Base-by-base conservation (phyloP, 2,329 filamentous ascomycete species). In the Hypoxylon sp. region DNA sequence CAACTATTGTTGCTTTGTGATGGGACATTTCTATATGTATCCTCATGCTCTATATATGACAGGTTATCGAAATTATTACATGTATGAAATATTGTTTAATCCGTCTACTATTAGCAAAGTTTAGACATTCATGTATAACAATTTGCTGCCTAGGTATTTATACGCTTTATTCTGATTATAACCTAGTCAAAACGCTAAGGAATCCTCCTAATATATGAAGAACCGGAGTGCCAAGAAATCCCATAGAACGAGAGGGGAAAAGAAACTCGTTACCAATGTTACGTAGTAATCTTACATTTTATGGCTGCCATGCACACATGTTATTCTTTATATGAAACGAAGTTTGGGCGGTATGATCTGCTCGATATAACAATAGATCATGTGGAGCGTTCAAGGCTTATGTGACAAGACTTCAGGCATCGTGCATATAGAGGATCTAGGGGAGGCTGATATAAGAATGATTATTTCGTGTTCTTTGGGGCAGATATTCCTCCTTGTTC, bases 381-480 rank as follows among this genome's bases (percentile, higher is more conserved):
- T 5, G 19, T 23, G 4, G 10, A 23, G 13, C 23, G 21, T 28
- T 43, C 34, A 14, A 3, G 17, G 6, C 25, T 49, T 10, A n/a
- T 49, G 46, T 49, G 46, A 49, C 36, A 17, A 41, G 21, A 14
- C 21, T 38, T 38, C 9, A 21, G 32, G 34, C n/a, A 28, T 53
- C 21, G 17, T 23, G n/a, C 38, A 56, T 56, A 32, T 41, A n/a
- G 14, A 23, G 52, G 11, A 2, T n/a, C 52, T 32, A 21, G 52
- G 10, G 45, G 28, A 30, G 28, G 28, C 30, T 45, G 43, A 21
- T 43, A 30, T 21, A 28, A 41, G 17, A 21, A 32, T 38, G 9
- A 38, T 41, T 55, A 43, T 43, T 17, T 55, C 52, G 52, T 55
- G n/a, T 55, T 45, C 9, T 43, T 43, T 14, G 51, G 36, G 21